Conservation (phyloP, 2,329 filamentous ascomycete genomes). For the Cadophora malorum region DNA sequence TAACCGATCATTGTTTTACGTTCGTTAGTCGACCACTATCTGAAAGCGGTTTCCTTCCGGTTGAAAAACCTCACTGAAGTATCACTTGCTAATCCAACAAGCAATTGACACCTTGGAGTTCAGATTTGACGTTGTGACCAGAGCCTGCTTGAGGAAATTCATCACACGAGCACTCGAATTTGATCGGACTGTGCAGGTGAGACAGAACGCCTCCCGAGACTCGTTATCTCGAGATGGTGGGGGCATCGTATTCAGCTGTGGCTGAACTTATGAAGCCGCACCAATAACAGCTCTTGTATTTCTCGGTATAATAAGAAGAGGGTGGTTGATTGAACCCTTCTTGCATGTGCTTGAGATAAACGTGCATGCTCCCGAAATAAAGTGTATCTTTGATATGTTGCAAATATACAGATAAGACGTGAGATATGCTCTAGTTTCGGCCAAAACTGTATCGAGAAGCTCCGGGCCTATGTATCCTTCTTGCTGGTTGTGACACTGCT, state of each 20-base stretch:
- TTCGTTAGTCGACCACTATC: background rate
- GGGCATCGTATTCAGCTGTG: background rate
- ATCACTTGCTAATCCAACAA: background rate
- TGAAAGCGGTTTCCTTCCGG: background rate
- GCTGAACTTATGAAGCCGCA: background rate
- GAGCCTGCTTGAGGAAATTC: background rate
- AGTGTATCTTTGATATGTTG: background rate
- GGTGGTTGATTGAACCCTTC: background rate
- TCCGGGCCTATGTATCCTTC: background rate
- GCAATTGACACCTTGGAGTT: background rate
- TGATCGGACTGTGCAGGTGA: background rate
- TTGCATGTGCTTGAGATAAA: slow-evolving; percentile 8
- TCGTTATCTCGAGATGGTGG: background rate
- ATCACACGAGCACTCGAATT: slow-evolving; percentile 12
- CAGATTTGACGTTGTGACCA: background rate
- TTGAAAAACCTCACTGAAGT: background rate
- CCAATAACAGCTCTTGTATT: background rate
- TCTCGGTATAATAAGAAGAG: background rate
- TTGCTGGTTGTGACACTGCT: background rate
- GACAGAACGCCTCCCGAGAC: slow-evolving; percentile 10
- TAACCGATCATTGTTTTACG: background rate
- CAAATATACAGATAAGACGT: background rate
- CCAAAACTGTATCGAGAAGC: background rate
- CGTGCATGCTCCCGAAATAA: background rate
- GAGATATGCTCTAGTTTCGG: background rate